These are phyloP conservation scores for Cutaneotrichosporon mucoides DNA, from an alignment of 1,284 basidiomycete genomes.

Conservation along the genomic window DNA sequence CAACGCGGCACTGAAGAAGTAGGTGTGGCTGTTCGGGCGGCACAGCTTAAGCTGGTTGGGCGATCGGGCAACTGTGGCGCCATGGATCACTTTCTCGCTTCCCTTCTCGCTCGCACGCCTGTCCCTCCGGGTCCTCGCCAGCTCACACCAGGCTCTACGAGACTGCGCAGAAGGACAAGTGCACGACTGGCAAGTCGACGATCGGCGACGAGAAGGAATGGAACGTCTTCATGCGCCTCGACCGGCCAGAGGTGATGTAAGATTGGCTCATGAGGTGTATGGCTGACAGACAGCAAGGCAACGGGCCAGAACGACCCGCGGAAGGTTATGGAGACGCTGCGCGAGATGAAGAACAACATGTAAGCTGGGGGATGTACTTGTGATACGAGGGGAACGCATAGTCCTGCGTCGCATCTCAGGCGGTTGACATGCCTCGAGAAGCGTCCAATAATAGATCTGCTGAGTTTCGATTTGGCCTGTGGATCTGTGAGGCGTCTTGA, in stretches of 20 bases:
- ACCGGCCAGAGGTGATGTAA: slow-evolving; percentile 40
- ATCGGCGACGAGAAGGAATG: slow-evolving; percentile 55
- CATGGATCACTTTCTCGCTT: no score
- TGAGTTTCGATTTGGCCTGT: no score
- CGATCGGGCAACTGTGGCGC: no score
- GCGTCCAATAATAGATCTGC: no score
- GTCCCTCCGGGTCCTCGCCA: neutral
- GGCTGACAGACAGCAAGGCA: slow-evolving; percentile 48
- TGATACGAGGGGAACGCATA: neutral
- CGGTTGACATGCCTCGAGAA: no score
- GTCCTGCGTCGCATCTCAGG: no score
- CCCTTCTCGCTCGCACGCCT: no score
- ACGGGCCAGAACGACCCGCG: slow-evolving; percentile 52
- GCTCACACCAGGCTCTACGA: slow-evolving; percentile 29
- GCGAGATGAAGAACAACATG: slow-evolving; percentile 80
- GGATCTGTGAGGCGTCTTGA: no score
- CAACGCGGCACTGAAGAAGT: slow-evolving; percentile 43
- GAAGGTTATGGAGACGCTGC: slow-evolving; percentile 66
- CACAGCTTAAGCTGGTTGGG: no score
- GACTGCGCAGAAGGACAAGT: slow-evolving; percentile 35
- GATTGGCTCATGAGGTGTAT: neutral
- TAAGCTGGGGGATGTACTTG: slow-evolving; percentile 4
- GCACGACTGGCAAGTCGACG: slow-evolving; percentile 50
- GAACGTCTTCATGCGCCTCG: slow-evolving; percentile 53
- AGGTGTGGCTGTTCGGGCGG: slow-evolving; percentile 7